These are phyloP conservation scores for Moesziomyces globuligerus DNA, from an alignment of 1,284 basidiomycete genomes.

Conservation along the genomic window DNA sequence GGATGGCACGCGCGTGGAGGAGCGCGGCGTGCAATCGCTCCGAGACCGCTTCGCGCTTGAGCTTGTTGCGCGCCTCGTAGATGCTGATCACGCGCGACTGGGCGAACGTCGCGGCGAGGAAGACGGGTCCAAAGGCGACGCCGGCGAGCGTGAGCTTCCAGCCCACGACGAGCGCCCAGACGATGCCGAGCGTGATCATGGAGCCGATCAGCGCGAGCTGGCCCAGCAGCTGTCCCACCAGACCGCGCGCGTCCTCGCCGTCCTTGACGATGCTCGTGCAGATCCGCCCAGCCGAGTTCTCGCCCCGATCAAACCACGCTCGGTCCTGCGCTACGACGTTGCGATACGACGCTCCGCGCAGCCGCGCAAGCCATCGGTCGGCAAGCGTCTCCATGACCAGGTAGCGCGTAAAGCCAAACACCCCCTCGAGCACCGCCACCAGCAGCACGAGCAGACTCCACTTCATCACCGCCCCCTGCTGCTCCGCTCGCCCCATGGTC, in stretches of 20 bases:
- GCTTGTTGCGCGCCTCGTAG: conserved; percentile 83
- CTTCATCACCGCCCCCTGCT: conserved; percentile 68
- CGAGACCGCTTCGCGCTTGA: conserved; percentile 82
- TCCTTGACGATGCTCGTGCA: conserved; percentile 87
- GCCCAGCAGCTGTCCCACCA: conserved; percentile 80
- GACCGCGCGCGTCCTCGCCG: conserved; percentile 83
- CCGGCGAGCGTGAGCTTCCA: conserved; percentile 96
- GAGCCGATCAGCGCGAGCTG: conserved; percentile 76
- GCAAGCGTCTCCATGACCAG: conserved; percentile 73
- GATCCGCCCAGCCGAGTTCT: conserved; percentile 74
- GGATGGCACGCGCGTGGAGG: conserved; percentile 84
- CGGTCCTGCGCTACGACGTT: conserved; percentile 84
- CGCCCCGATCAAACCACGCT: conserved; percentile 82
- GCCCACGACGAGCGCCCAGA: conserved; percentile 86
- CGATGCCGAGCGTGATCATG: conserved; percentile 83
- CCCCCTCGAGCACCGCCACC: conserved; percentile 79
- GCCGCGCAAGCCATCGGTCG: conserved; percentile 78
- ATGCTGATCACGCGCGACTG: conserved; percentile 78
- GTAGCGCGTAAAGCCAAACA: conserved; percentile 76
- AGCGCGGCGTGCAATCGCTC: conserved; percentile 88
- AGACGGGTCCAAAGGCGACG: conserved; percentile 84
- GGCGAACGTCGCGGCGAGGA: conserved; percentile 77
- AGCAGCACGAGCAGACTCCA: conserved; percentile 71
- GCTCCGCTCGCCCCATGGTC: conserved; percentile 73
- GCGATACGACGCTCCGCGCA: conserved; percentile 75